These are phyloP conservation scores for Typha latifolia DNA, from an alignment of 176 grass and related monocot species.

Conservation along the genomic window DNA sequence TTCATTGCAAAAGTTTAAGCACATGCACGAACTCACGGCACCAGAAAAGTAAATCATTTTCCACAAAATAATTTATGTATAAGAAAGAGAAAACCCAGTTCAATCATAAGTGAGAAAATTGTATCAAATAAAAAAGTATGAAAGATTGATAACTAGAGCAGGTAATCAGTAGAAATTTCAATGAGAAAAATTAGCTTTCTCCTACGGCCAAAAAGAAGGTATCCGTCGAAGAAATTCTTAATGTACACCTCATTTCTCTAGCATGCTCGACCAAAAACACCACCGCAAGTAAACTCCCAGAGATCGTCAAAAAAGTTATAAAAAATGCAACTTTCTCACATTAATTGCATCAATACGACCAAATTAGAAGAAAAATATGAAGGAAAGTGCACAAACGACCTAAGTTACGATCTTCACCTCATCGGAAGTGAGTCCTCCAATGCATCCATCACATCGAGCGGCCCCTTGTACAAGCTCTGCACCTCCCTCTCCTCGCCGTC, in stretches of 20 bases:
- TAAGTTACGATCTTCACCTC: conserved; percentile 29
- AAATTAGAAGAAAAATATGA: not conserved
- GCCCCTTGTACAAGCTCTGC: conserved; percentile 79
- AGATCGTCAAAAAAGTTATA: no score
- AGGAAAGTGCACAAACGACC: not conserved
- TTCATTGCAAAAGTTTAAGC: no score
- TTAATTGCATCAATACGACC: no score
- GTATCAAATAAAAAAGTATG: not conserved
- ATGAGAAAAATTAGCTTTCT: no score
- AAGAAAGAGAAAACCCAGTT: not conserved
- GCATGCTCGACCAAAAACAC: no score
- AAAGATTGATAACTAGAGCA: not conserved
- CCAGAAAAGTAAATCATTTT: no score
- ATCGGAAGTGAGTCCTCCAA: conserved; percentile 77
- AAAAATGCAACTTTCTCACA: no score
- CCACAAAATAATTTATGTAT: not conserved
- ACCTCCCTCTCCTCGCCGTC: conserved; percentile 45
- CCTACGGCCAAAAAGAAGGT: no score
- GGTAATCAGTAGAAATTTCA: not conserved
- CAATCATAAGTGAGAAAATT: not conserved
- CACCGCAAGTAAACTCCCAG: no score
- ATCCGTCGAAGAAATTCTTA: no score
- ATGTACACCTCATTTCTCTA: no score
- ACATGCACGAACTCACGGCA: no score
- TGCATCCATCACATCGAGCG: conserved; percentile 85